These are phyloP conservation scores for Tuber aestivum DNA, from an alignment of 495 filamentous ascomycete species.

Conservation along the genomic window DNA sequence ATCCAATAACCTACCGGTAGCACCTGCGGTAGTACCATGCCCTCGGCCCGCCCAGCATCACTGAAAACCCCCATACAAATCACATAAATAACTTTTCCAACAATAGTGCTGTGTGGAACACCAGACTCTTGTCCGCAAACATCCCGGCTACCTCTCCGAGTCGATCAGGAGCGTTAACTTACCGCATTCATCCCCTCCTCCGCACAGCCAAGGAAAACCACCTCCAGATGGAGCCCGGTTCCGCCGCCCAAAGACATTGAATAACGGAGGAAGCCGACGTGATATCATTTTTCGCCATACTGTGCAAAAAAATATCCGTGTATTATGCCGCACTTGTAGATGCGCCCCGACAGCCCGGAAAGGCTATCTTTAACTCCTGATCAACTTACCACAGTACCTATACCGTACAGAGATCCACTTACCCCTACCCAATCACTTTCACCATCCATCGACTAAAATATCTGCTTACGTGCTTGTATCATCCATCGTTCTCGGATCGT, in stretches of 20 bases:
- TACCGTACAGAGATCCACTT: neutral
- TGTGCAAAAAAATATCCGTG: neutral
- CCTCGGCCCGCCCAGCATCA: too few species aligned
- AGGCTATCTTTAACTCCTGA: neutral
- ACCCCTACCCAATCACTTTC: neutral
- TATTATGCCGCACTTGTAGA: neutral
- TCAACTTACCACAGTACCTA: neutral
- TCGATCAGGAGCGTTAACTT: neutral
- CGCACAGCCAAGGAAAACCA: neutral
- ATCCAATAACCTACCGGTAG: too few species aligned
- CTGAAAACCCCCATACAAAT: too few species aligned
- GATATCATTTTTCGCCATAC: neutral
- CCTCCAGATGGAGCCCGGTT: neutral
- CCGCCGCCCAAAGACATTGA: neutral
- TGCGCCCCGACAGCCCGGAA: neutral
- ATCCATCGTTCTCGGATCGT: neutral
- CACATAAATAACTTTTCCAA: too few species aligned
- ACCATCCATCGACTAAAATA: neutral
- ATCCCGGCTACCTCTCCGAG: neutral
- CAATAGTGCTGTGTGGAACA: too few species aligned
- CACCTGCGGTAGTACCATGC: too few species aligned
- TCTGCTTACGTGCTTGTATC: neutral
- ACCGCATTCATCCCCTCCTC: neutral
- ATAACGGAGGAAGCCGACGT: neutral
- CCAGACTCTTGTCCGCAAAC: neutral